Percentiles rank a stretch among this genome's conserved stretches.
phyloP scores from a whole-genome alignment of 495 filamentous ascomycete species.

The Clohesyomyces aquaticus region DNA sequence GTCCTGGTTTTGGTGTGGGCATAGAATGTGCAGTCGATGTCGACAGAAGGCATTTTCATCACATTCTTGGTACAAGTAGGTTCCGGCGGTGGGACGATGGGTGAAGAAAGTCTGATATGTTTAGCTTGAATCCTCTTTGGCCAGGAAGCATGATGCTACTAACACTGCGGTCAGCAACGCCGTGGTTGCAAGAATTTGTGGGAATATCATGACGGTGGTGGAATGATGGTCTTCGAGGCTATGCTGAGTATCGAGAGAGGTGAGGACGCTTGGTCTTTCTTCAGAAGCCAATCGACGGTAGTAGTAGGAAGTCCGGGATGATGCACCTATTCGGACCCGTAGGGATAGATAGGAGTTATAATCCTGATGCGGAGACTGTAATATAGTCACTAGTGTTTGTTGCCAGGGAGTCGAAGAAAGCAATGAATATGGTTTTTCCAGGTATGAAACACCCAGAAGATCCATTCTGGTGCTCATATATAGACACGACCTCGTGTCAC shows the following conservation, averaged over 20 bases:
- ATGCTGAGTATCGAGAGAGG: too few relatives aligned
- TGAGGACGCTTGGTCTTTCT: too few relatives aligned
- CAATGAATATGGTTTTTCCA: background rate
- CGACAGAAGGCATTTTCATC: constrained; percentile 13
- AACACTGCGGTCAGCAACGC: background rate
- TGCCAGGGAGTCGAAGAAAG: too few relatives aligned
- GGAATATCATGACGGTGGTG: constrained; percentile 9
- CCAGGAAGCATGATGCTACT: background rate
- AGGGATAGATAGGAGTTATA: too few relatives aligned
- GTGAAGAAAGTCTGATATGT: constrained; percentile 1
- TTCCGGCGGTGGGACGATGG: background rate
- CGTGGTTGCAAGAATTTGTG: background rate
- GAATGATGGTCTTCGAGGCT: too few relatives aligned
- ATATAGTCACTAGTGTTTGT: too few relatives aligned
- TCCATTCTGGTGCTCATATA: background rate
- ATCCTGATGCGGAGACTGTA: too few relatives aligned
- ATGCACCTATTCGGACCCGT: too few relatives aligned
- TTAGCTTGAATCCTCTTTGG: background rate
- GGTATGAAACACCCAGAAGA: background rate
- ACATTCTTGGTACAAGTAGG: constrained; percentile 26
- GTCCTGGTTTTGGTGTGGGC: constrained; percentile 24
- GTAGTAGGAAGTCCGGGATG: too few relatives aligned
- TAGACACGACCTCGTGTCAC: background rate
- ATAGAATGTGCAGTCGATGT: constrained; percentile 29
- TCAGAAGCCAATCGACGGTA: too few relatives aligned